These are phyloP conservation scores for Dactylonectria estremocensis DNA, from an alignment of 2,329 filamentous ascomycete genomes.

Conservation along the genomic window DNA sequence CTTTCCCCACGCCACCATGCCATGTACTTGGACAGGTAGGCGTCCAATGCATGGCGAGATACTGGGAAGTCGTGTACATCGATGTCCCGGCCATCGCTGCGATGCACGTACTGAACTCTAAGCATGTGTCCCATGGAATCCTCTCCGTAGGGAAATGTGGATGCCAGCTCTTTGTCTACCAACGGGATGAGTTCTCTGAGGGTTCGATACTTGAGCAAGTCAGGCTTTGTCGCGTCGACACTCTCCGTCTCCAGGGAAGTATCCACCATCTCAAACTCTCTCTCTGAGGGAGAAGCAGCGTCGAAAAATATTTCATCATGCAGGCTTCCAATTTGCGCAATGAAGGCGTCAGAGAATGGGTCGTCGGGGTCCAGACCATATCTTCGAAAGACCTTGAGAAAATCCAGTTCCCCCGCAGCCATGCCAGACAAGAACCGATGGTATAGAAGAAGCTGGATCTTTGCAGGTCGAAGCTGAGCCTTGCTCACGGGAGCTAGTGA, in stretches of 20 bases:
- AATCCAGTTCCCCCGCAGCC: slow-evolving; percentile 79
- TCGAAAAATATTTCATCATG: slow-evolving; percentile 77
- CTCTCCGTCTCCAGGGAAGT: slow-evolving; percentile 25
- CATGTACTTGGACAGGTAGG: slow-evolving; percentile 80
- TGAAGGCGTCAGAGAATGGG: slow-evolving; percentile 83
- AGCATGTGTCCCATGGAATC: slow-evolving; percentile 66
- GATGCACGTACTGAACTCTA: slow-evolving; percentile 68
- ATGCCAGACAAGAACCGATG: slow-evolving; percentile 86
- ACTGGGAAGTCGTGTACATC: slow-evolving; percentile 76
- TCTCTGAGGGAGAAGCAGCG: slow-evolving; percentile 53
- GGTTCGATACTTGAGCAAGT: slow-evolving; percentile 63
- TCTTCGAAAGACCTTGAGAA: slow-evolving; percentile 76
- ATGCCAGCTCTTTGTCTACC: slow-evolving; percentile 61
- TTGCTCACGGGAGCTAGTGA: slow-evolving; percentile 75
- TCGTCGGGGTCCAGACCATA: slow-evolving; percentile 78
- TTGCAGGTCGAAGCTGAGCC: slow-evolving; percentile 80
- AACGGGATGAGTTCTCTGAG: slow-evolving; percentile 64
- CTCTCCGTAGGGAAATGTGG: slow-evolving; percentile 68
- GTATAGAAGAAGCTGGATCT: slow-evolving; percentile 92
- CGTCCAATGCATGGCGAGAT: slow-evolving; percentile 73
- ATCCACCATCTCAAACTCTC: background rate
- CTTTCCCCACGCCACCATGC: slow-evolving; percentile 90
- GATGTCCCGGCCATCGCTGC: slow-evolving; percentile 66
- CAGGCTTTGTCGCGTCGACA: slow-evolving; percentile 44
- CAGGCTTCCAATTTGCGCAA: slow-evolving; percentile 79